These are phyloP conservation scores for Epichloe festucae DNA, from an alignment of 2,329 filamentous ascomycete genomes.

Conservation along the genomic window DNA sequence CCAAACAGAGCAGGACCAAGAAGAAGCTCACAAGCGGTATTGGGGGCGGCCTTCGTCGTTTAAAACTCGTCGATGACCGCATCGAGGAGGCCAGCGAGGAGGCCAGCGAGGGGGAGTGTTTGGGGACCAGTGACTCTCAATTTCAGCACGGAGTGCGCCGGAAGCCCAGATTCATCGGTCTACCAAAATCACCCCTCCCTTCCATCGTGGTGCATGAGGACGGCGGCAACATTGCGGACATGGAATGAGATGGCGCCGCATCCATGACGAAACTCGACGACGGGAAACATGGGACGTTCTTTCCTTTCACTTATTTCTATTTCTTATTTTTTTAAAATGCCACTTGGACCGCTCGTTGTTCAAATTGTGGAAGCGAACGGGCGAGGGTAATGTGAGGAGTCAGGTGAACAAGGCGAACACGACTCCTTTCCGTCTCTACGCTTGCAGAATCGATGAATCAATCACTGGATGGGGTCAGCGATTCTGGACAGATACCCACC, in stretches of 20 bases:
- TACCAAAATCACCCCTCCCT: not conserved
- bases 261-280: not conserved
- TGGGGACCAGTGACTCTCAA: not conserved
- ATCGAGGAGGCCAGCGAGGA: constrained; percentile 6
- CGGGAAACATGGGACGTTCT: not conserved
- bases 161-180: not conserved
- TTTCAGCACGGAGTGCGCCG: not conserved
- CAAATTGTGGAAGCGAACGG: not conserved
- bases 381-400: not conserved
- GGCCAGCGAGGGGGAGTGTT: constrained; percentile 4
- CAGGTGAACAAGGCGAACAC: not conserved
- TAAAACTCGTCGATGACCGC: constrained; percentile 6
- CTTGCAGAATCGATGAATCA: too few species aligned
- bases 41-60: constrained; percentile 5
- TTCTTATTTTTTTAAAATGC: not conserved
- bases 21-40: constrained; percentile 5
- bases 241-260: not conserved
- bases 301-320: not conserved
- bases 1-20: constrained; percentile 1
- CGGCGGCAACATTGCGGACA: not conserved
- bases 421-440: too few species aligned
- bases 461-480: not conserved
- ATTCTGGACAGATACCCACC: constrained; percentile 1
- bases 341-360: too few species aligned
- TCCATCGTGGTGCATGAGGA: not conserved